Conservation (phyloP, 2,329 filamentous ascomycete species). For the Sphaerostilbella broomeana region DNA sequence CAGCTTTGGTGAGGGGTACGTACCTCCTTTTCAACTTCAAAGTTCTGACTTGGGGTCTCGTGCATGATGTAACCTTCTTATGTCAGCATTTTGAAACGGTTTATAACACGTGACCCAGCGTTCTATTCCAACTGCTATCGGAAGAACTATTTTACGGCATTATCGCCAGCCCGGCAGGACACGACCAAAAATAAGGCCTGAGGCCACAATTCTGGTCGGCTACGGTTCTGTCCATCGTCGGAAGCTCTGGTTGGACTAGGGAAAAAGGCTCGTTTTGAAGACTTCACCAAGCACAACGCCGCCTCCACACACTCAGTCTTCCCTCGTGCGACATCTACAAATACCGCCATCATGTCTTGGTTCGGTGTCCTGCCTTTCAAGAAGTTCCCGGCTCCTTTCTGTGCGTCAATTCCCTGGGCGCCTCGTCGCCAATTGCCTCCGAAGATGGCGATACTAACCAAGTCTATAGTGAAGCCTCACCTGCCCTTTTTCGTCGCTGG, state of each 20-base stretch:
- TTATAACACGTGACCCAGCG: too few species aligned
- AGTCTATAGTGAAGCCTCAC: slow-evolving; percentile 71
- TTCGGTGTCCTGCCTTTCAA: slow-evolving; percentile 61
- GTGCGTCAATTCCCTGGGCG: slow-evolving; percentile 51
- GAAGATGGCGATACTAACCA: slow-evolving; percentile 24
- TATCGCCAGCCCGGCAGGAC: too few species aligned
- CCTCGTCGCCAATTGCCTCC: slow-evolving; percentile 15
- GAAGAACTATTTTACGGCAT: too few species aligned
- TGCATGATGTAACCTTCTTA: too few species aligned
- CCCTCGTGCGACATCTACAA: slow-evolving; percentile 31
- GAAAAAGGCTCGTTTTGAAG: slow-evolving; percentile 37
- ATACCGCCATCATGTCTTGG: slow-evolving; percentile 61
- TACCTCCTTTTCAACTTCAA: neutral
- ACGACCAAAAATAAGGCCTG: too few species aligned
- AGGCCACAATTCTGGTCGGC: slow-evolving; percentile 26
- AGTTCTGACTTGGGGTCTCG: neutral
- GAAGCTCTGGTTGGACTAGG: slow-evolving; percentile 23
- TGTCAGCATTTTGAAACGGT: too few species aligned
- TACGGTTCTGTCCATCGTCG: slow-evolving; percentile 30
- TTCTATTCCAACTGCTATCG: too few species aligned
- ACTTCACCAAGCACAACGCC: slow-evolving; percentile 26
- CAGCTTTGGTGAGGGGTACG: slow-evolving; percentile 7
- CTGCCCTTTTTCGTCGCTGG: slow-evolving; percentile 90
- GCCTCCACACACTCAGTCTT: slow-evolving; percentile 29
- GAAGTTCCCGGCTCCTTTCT: slow-evolving; percentile 73